These are phyloP conservation scores for Neonectria ditissima DNA, from an alignment of 2,329 filamentous ascomycete species.

Conservation along the genomic window DNA sequence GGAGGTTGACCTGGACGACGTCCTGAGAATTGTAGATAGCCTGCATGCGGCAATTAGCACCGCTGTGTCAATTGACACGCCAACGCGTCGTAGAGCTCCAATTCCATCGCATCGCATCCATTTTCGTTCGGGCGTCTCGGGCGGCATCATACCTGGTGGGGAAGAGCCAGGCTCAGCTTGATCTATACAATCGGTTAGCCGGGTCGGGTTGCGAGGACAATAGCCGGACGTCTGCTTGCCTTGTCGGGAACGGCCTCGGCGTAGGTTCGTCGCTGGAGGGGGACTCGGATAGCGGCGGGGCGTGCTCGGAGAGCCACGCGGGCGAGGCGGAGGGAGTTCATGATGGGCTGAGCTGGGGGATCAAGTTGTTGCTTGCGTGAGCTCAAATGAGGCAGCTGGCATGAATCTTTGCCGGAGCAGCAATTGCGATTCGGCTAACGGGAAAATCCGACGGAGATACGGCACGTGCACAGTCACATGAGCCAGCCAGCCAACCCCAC, in stretches of 20 bases:
- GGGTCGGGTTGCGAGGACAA: constrained; percentile 38
- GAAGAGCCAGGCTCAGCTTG: constrained; percentile 97
- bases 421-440: constrained; percentile 55
- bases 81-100: constrained; percentile 36
- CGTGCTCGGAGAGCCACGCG: constrained; percentile 88
- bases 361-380: constrained; percentile 60
- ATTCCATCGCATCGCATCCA: constrained; percentile 46
- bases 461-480: constrained; percentile 52
- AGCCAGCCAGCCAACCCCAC: background rate
- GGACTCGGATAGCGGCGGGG: constrained; percentile 79
- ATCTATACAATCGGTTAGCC: constrained; percentile 66
- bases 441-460: constrained; percentile 52
- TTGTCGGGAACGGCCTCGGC: constrained; percentile 89
- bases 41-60: constrained; percentile 70
- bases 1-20: constrained; percentile 96
- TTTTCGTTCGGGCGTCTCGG: constrained; percentile 35
- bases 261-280: constrained; percentile 89
- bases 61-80: constrained; percentile 45
- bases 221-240: constrained; percentile 58
- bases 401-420: constrained; percentile 61
- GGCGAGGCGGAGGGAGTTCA: constrained; percentile 96
- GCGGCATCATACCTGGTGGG: constrained; percentile 87
- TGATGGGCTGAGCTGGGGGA: constrained; percentile 69
- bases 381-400: constrained; percentile 57
- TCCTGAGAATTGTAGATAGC: constrained; percentile 76